Base-by-base conservation (phyloP, 2,329 filamentous ascomycete genomes). In the Phoma sp. region DNA sequence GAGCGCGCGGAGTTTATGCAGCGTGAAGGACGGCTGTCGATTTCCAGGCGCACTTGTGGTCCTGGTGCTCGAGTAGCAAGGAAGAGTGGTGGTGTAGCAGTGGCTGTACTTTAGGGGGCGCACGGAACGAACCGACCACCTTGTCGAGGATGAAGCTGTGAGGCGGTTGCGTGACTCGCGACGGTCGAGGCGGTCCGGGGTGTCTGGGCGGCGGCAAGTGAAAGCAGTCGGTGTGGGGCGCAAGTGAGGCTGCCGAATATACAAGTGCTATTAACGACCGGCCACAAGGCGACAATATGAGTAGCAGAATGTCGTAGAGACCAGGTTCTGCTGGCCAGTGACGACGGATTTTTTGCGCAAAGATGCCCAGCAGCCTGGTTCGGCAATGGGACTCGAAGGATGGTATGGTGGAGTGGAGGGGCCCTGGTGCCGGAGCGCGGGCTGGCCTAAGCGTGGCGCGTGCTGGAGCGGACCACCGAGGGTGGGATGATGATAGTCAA, bases 1-100 rank as follows among this genome's bases (percentile, higher is more conserved):
- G 55, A 75, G 64, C 55, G 72, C 72, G 62, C 72, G 70, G 40
- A 75, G 65, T 70, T 74, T 72, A 65, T 75, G 67, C 72, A 75
- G 70, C 53, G 69, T 75, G 73, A 70, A 66, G 35, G 36, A 45
- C 47, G 57, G 39, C 47, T 41, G 58, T 36, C 36, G 11, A 45
- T 40, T 9, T 40, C 42, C 40, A 54, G 51, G 39, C 44, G 51
- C 44, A 40, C 41, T 39, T 27, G 2, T 7, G 25, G 51, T 52
- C 47, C 35, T 42, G 65, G 53, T 42, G 51, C 39, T 50, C 61
- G 57, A 52, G 64, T 57, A 30, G 52, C 47, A 41, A 63, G 47
- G 55, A 61, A 61, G 60, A 32, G 55, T 59, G 57, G 55, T 49
- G 63, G 60, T 38, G 58, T 55, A 63, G 66, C 63, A 25, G 50